Conservation (phyloP, 805 yeast species). For the Candida andamanensis region DNA sequence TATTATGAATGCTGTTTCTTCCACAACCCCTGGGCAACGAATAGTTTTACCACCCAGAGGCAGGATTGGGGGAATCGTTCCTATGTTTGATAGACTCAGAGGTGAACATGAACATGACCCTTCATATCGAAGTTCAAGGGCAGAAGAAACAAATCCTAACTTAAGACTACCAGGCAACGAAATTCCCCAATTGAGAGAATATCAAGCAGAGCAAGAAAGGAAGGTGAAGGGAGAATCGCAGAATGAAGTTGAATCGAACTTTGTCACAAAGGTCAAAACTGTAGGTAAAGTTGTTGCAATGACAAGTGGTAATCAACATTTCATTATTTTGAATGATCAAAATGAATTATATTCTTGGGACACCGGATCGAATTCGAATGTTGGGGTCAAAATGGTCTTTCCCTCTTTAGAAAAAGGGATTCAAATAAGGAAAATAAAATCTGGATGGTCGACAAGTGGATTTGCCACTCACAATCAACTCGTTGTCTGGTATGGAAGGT, state of each 20-base stretch:
- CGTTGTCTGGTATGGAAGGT: conserved; percentile 49
- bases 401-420: conserved; percentile 12
- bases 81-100: background rate
- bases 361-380: conserved; percentile 21
- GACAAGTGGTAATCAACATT: conserved; percentile 61
- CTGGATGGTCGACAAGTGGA: conserved; percentile 66
- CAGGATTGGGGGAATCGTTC: no score
- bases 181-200: conserved; percentile 9
- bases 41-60: background rate
- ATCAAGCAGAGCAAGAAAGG: background rate
- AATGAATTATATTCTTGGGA: conserved; percentile 63
- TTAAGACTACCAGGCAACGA: conserved; percentile 20
- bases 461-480: conserved; percentile 50
- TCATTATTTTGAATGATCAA: conserved; percentile 51
- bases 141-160: conserved; percentile 14
- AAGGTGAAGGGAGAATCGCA: background rate
- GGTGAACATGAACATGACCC: conserved; percentile 1
- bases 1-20: background rate
- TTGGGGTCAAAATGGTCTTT: conserved; percentile 43
- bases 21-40: background rate
- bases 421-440: conserved; percentile 35
- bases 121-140: conserved; percentile 2
- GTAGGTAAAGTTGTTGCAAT: conserved; percentile 39
- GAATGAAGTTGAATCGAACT: conserved; percentile 16
- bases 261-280: conserved; percentile 18